Evolutionary conservation across 2,329 filamentous ascomycete genomes (phyloP).

Genomic region (Hypoxylon sp.): DNA sequence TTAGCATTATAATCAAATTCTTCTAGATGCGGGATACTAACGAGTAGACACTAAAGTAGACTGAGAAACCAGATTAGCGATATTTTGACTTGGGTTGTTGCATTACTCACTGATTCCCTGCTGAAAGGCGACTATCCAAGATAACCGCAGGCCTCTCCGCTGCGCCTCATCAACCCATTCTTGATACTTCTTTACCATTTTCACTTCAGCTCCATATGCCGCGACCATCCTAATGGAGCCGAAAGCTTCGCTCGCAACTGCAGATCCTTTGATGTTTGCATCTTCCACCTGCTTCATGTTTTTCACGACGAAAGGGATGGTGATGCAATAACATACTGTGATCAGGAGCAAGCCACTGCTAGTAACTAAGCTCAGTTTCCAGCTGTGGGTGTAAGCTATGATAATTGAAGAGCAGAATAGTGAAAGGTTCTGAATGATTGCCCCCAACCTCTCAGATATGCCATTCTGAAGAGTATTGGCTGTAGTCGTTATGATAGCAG

Average conservation of each 20-base stretch:
- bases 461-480: slow-evolving; percentile 75
- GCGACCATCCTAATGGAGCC: slow-evolving; percentile 73
- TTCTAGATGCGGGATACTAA: slow-evolving; percentile 27
- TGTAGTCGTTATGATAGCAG: slow-evolving; percentile 74
- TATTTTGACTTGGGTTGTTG: neutral
- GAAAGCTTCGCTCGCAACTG: slow-evolving; percentile 73
- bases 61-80: slow-evolving; percentile 43
- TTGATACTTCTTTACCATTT: slow-evolving; percentile 68
- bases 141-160: slow-evolving; percentile 48
- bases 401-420: slow-evolving; percentile 67
- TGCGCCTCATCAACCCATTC: slow-evolving; percentile 69
- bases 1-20: slow-evolving; percentile 29
- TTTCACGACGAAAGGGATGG: slow-evolving; percentile 71
- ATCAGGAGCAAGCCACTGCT: slow-evolving; percentile 71
- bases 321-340: slow-evolving; percentile 63
- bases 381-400: slow-evolving; percentile 71
- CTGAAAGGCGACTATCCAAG: slow-evolving; percentile 51
- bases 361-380: slow-evolving; percentile 72
- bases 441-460: slow-evolving; percentile 74
- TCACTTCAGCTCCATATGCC: slow-evolving; percentile 72
- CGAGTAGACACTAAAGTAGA: slow-evolving; percentile 54
- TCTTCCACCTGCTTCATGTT: slow-evolving; percentile 64
- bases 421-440: slow-evolving; percentile 69
- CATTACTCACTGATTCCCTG: slow-evolving; percentile 52
- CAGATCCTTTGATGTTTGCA: slow-evolving; percentile 71